Evolutionary conservation across 345 rosid species (phyloP).

Genomic region (Gossypium anomalum): DNA sequence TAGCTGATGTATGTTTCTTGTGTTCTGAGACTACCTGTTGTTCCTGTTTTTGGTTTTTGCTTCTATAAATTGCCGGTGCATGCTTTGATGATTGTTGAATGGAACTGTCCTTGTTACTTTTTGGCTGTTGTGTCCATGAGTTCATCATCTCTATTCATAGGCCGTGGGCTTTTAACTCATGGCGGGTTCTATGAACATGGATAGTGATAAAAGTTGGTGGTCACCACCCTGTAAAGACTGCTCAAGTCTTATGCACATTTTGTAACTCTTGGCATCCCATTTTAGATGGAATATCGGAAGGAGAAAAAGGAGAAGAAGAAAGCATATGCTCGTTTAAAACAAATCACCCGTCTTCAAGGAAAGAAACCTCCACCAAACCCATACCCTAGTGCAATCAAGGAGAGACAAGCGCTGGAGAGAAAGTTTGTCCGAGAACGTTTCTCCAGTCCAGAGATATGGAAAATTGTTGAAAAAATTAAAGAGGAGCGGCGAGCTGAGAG

Average conservation of each 20-base stretch:
- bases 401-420: constrained; percentile 52
- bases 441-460: constrained; percentile 42
- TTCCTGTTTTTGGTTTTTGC: neutral
- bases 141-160: neutral
- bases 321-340: constrained; percentile 64
- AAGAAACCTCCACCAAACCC: constrained; percentile 79
- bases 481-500: constrained; percentile 43
- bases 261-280: neutral
- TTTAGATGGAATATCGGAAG: constrained; percentile 62
- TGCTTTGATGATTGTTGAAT: constrained; percentile 7
- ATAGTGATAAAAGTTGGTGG: neutral
- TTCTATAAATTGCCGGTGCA: neutral
- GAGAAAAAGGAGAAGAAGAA: constrained; percentile 63
- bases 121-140: neutral
- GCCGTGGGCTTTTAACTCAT: neutral
- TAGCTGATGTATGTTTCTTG: constrained; percentile 60
- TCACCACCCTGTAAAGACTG: neutral
- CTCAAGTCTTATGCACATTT: neutral
- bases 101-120: neutral
- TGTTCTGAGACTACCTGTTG: neutral
- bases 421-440: constrained; percentile 46
- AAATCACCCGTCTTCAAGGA: constrained; percentile 56
- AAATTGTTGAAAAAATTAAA: constrained; percentile 51
- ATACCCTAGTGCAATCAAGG: constrained; percentile 59
- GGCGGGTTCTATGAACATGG: neutral